These are phyloP conservation scores for Melampsora larici-populina DNA, from an alignment of 1,284 basidiomycete species.

Conservation along the genomic window DNA sequence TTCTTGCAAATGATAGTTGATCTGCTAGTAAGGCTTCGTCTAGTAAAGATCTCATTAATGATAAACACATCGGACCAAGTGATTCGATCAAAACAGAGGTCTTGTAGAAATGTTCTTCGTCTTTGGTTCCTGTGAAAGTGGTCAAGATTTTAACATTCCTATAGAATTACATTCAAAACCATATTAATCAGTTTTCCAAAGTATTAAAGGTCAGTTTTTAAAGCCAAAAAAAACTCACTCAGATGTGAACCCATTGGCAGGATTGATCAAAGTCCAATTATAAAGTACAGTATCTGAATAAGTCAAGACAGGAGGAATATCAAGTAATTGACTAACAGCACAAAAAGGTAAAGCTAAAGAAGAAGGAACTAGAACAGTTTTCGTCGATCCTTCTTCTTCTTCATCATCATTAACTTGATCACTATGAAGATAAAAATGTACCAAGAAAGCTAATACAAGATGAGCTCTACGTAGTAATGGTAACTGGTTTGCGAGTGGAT, in stretches of 20 bases:
- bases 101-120: conserved; percentile 86
- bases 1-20: conserved; percentile 67
- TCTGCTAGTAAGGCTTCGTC: conserved; percentile 91
- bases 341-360: conserved; percentile 73
- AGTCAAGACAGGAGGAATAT: conserved; percentile 82
- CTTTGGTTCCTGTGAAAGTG: conserved; percentile 74
- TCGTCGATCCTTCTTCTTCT: too few relatives aligned
- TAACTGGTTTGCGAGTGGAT: not conserved
- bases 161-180: conserved; percentile 47
- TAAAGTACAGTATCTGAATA: conserved; percentile 92
- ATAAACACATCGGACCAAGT: conserved; percentile 77
- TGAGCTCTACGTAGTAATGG: conserved; percentile 71
- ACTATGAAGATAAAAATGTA: conserved; percentile 85
- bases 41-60: conserved; percentile 79
- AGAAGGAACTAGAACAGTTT: too few relatives aligned
- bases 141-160: conserved; percentile 65
- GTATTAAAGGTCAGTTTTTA: not conserved
- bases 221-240: conserved; percentile 40
- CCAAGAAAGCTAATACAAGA: conserved; percentile 75
- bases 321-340: conserved; percentile 69
- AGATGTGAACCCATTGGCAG: conserved; percentile 48
- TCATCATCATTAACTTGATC: conserved; percentile 49
- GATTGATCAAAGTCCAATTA: conserved; percentile 65
- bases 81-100: conserved; percentile 84
- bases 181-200: conserved; percentile 46